Percentiles rank a stretch among this genome's conserved stretches.
These are phyloP conservation scores for Graphilbum ipis-grandicollis DNA, from an alignment of 2,329 filamentous ascomycete genomes.

Conservation along the genomic window DNA sequence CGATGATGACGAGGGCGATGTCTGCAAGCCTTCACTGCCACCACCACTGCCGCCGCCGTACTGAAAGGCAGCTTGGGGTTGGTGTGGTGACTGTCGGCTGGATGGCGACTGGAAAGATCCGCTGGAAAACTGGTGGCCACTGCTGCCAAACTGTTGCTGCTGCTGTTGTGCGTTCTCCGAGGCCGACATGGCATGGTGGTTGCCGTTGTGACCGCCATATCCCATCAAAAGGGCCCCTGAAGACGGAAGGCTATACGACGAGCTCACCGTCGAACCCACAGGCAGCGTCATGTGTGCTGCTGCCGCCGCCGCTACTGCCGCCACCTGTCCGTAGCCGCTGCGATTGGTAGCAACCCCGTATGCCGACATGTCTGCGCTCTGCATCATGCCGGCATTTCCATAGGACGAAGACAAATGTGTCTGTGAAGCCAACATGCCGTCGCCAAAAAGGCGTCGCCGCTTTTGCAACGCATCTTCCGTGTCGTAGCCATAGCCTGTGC, in stretches of 20 bases:
- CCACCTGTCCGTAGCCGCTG: no score
- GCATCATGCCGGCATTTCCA: background rate
- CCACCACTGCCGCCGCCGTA: no score
- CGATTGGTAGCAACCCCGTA: background rate
- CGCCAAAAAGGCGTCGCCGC: conserved; percentile 5
- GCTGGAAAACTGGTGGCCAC: no score
- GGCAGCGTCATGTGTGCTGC: conserved; percentile 2
- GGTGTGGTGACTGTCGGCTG: conserved; percentile 6
- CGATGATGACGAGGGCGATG: conserved; percentile 6
- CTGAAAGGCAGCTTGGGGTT: no score
- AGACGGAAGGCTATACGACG: background rate
- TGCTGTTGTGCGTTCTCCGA: no score
- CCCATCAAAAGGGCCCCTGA: no score
- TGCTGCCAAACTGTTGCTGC: conserved; percentile 6
- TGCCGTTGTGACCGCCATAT: no score
- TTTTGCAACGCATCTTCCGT: conserved; percentile 2
- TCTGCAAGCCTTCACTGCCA: conserved; percentile 4
- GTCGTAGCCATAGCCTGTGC: conserved; percentile 5
- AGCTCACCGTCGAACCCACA: conserved; percentile 5
- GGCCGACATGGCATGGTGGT: no score
- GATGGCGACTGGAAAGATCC: conserved; percentile 6
- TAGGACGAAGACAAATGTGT: no score
- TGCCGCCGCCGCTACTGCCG: background rate
- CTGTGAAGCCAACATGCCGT: conserved; percentile 1
- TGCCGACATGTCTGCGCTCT: conserved; percentile 1